Conservation (phyloP, 2,329 filamentous ascomycete genomes). For the Colletotrichum sp. region DNA sequence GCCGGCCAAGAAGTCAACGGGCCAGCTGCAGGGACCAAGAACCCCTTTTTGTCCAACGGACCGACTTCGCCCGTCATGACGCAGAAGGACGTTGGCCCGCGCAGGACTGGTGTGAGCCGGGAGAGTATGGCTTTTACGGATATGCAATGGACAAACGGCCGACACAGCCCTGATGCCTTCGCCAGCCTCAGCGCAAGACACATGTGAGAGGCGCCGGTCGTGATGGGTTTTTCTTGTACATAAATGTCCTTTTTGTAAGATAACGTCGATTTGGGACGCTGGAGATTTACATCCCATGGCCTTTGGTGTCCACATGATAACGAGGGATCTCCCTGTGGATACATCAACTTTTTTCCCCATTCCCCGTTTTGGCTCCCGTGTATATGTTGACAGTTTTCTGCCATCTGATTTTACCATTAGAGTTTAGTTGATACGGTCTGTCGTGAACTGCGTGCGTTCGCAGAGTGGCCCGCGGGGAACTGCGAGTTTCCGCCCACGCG, state of each 20-base stretch:
- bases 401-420: background rate
- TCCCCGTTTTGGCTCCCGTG: background rate
- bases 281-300: background rate
- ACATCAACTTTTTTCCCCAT: background rate
- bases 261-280: background rate
- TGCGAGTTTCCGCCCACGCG: background rate
- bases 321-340: background rate
- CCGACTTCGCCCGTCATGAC: conserved; percentile 21
- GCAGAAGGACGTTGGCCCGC: conserved; percentile 20
- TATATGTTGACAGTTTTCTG: background rate
- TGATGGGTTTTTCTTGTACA: conserved; percentile 3
- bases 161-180: conserved; percentile 83
- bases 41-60: conserved; percentile 58
- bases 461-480: background rate
- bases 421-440: background rate
- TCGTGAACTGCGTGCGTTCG: background rate
- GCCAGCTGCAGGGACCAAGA: conserved; percentile 51
- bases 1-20: background rate
- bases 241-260: conserved; percentile 5
- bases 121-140: conserved; percentile 74
- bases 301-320: background rate
- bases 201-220: conserved; percentile 25
- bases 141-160: conserved; percentile 70
- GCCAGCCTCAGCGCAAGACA: conserved; percentile 73
- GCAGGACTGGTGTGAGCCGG: conserved; percentile 59